These are phyloP conservation scores for Phanerodontia chrysosporium DNA, from an alignment of 768 basidiomycete species.

Conservation along the genomic window DNA sequence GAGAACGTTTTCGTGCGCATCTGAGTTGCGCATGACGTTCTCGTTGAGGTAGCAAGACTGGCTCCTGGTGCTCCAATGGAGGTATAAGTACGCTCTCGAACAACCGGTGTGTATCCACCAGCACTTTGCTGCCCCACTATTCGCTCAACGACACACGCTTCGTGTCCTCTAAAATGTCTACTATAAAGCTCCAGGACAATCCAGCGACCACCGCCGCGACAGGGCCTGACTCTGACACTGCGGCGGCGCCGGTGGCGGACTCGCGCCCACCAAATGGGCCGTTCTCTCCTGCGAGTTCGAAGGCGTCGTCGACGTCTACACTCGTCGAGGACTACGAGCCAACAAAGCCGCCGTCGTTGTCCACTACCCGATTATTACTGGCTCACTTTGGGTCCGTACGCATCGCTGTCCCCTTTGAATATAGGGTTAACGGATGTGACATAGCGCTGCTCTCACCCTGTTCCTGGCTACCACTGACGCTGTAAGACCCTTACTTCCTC, in stretches of 20 bases:
- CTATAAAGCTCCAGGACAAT: not conserved
- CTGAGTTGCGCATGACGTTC: slow-evolving; percentile 9
- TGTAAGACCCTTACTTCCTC: slow-evolving; percentile 37
- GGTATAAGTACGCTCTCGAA: slow-evolving; percentile 11
- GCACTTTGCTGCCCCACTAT: not conserved
- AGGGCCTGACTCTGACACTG: not conserved
- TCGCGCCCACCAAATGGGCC: not conserved
- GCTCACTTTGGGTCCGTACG: slow-evolving; percentile 63
- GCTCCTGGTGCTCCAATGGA: not conserved
- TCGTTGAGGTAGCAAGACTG: not conserved
- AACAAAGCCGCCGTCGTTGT: slow-evolving; percentile 28
- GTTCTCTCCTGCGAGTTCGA: slow-evolving; percentile 11
- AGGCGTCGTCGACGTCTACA: slow-evolving; percentile 19
- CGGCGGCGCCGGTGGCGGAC: not conserved
- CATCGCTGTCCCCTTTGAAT: slow-evolving; percentile 3
- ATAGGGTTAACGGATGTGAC: not conserved
- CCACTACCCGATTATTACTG: slow-evolving; percentile 52
- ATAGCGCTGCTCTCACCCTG: slow-evolving; percentile 71
- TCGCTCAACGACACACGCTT: not conserved
- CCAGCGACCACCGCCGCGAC: not conserved
- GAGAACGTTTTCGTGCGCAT: not conserved
- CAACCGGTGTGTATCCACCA: slow-evolving; percentile 9
- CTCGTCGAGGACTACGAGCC: slow-evolving; percentile 16
- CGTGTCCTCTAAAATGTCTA: not conserved
- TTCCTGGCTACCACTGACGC: slow-evolving; percentile 87